Base-by-base conservation (phyloP, 2,329 filamentous ascomycete species). In the Emmonsiellopsis sp. region DNA sequence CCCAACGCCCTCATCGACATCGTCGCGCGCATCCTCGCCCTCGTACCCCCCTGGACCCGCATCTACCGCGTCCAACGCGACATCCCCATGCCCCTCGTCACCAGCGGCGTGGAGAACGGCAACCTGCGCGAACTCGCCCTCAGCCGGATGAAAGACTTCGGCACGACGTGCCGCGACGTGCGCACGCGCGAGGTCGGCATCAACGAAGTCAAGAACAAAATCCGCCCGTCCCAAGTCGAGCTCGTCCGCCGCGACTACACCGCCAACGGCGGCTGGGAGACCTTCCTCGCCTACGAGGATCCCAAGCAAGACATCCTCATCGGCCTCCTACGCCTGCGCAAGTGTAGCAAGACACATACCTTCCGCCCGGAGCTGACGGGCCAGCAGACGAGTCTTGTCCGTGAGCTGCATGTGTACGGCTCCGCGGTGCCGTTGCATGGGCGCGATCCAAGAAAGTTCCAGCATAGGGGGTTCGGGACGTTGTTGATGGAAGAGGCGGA, bases 31-130 rank as follows among this genome's bases (percentile, higher is more conserved):
- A 98, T 98, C 51, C 75, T 98, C 57, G 93, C 93, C 0, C 78
- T 98, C 2, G 86, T 98, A 0, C 93, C 93, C 1, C 93, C 93
- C 1, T 98, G 93, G 93, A 98, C 94, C 0, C 84, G 93, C 57
- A 98, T 98, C 64, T 98, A 98, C 74, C 89, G 93, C 56, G 93
- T 98, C 0, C 93, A 98, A 75, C 84, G 93, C 68, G 93, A 98
- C 72, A 98, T 98, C 55, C 93, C 93, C n/a, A 98, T 98, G 93
- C 93, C 93, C 0, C 79, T 98, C 27, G 94, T 98, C n/a, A 97
- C 93, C 0, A 95, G 92, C 0, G 93, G 93, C 42, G 93, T 98
- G 0, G 93, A 98, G 73, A 98, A 98, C 62, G 93, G 93, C 56
- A 98, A 98, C 67, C 75, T 98, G 40, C 84, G 93, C 57, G 93